Percentiles rank a stretch among this genome's conserved stretches.
Evolutionary conservation across 1,139 yeast species (phyloP).

Genomic region (Geotrichum aggregatum): DNA sequence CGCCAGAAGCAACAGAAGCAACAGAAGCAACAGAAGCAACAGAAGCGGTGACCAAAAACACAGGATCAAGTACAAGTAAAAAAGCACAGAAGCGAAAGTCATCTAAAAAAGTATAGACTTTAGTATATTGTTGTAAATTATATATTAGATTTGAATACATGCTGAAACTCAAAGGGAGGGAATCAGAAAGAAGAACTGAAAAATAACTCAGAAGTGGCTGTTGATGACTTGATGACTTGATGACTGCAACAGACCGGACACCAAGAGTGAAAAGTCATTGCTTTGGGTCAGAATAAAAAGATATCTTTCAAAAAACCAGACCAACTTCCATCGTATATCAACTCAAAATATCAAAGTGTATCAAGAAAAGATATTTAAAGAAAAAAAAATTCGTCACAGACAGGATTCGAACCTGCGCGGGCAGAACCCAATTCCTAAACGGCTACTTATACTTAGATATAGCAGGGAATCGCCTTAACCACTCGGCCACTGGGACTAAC

Average conservation of each 20-base stretch:
- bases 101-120: neutral
- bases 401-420: slow-evolving; percentile 12
- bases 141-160: no score
- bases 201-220: no score
- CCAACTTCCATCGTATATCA: neutral
- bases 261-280: no score
- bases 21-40: neutral
- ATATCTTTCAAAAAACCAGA: neutral
- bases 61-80: neutral
- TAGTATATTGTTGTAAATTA: no score
- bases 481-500: slow-evolving; percentile 14
- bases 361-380: neutral
- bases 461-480: slow-evolving; percentile 16
- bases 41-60: neutral
- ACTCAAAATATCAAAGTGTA: neutral
- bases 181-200: no score
- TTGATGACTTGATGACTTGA: no score
- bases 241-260: no score
- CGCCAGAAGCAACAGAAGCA: neutral
- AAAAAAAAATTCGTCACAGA: slow-evolving; percentile 7
- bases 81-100: neutral
- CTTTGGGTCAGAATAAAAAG: no score
- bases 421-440: slow-evolving; percentile 9
- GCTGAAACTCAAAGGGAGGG: no score
- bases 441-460: neutral